Conservation (phyloP, 2,329 filamentous ascomycete species). For the Apiospora kogelbergensis region DNA sequence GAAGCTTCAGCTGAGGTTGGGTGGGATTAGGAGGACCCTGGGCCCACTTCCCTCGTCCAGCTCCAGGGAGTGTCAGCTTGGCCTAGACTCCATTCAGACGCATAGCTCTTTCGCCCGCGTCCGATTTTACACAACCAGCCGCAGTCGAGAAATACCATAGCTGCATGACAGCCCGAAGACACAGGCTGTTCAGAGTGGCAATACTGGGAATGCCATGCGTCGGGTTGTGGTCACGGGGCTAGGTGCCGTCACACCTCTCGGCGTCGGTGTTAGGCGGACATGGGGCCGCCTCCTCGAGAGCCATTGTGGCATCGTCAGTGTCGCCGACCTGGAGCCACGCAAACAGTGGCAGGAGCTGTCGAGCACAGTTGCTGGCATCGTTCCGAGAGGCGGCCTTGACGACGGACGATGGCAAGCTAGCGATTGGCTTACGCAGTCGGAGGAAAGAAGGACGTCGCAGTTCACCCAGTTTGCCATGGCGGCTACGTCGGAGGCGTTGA, state of each 20-base stretch:
- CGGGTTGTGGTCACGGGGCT: conserved; percentile 84
- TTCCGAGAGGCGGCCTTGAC: conserved; percentile 57
- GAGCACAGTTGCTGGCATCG: conserved; percentile 80
- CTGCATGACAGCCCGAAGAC: neutral
- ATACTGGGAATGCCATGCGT: conserved; percentile 52
- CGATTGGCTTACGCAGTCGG: conserved; percentile 54
- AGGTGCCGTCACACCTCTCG: conserved; percentile 80
- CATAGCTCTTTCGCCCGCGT: neutral
- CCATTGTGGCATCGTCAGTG: conserved; percentile 76
- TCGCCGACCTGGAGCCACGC: conserved; percentile 58
- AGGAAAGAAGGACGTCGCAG: conserved; percentile 77
- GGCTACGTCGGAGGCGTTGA: conserved; percentile 80
- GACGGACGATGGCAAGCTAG: conserved; percentile 48
- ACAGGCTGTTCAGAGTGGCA: neutral
- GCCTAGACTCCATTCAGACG: neutral
- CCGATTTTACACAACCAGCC: neutral
- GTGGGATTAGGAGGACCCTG: conserved; percentile 3
- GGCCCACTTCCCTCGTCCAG: neutral
- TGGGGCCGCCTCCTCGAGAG: conserved; percentile 82
- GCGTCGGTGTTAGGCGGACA: conserved; percentile 72
- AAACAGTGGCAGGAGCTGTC: conserved; percentile 69
- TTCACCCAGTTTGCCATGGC: conserved; percentile 93
- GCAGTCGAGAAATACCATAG: neutral
- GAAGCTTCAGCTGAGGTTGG: conserved; percentile 5
- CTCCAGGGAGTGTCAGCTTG: neutral